Percentiles rank a stretch among this genome's conserved stretches.
phyloP scores from a whole-genome alignment of 2,329 filamentous ascomycete species.

The Bipolaris sorokiniana region DNA sequence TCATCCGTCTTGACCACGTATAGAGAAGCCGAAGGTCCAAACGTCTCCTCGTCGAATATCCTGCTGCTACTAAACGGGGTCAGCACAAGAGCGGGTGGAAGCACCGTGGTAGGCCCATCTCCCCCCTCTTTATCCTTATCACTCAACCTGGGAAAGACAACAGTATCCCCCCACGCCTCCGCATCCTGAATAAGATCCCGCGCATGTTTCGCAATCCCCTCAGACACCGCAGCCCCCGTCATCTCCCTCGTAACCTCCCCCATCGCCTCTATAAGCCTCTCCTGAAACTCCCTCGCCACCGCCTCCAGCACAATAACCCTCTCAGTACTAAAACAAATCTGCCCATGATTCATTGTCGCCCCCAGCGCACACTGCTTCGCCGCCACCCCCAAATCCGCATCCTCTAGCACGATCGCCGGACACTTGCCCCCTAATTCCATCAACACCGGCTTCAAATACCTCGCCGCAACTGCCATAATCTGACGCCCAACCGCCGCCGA shows the following conservation, averaged over 20 bases:
- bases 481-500: conserved; percentile 72
- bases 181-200: conserved; percentile 50
- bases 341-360: conserved; percentile 56
- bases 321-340: conserved; percentile 88
- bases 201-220: conserved; percentile 39
- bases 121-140: conserved; percentile 22
- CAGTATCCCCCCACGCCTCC: conserved; percentile 60
- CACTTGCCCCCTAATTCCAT: conserved; percentile 85
- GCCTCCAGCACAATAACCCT: conserved; percentile 66
- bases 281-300: conserved; percentile 59
- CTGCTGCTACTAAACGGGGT: conserved; percentile 57
- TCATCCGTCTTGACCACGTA: conserved; percentile 69
- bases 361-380: conserved; percentile 30
- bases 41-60: conserved; percentile 74
- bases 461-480: conserved; percentile 70
- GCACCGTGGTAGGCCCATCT: conserved; percentile 47
- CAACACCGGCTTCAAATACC: conserved; percentile 76
- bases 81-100: conserved; percentile 60
- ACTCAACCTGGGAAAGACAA: conserved; percentile 45
- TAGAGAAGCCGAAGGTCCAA: conserved; percentile 74
- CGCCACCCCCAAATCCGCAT: conserved; percentile 63
- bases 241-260: conserved; percentile 47
- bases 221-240: conserved; percentile 44
- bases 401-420: conserved; percentile 75
- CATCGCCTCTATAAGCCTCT: conserved; percentile 51